Conservation (phyloP, 2,329 filamentous ascomycete genomes). For the Aspergillus ochraceus region DNA sequence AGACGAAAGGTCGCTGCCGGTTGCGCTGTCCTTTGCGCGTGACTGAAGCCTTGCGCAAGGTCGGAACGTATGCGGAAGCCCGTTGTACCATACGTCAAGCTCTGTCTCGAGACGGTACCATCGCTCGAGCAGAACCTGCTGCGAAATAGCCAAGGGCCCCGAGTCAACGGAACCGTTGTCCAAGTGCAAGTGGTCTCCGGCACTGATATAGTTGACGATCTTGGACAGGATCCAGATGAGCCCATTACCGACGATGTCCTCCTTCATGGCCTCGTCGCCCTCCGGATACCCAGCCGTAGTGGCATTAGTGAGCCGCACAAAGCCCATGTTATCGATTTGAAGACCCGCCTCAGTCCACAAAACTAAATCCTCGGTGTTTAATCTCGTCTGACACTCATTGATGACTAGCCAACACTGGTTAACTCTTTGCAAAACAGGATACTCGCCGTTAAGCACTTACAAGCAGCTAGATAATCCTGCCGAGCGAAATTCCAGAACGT, state of each 20-base stretch:
- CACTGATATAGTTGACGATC: conserved; percentile 64
- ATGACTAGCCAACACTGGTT: conserved; percentile 38
- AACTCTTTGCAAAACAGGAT: conserved; percentile 1
- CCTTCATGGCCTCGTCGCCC: conserved; percentile 52
- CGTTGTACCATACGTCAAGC: conserved; percentile 59
- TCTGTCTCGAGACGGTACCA: conserved; percentile 55
- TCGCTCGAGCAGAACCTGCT: conserved; percentile 48
- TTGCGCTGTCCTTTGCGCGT: conserved; percentile 19
- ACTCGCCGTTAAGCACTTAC: conserved; percentile 35
- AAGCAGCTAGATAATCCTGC: conserved; percentile 65
- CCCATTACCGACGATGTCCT: conserved; percentile 65
- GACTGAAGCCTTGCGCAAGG: conserved; percentile 51
- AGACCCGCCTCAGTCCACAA: conserved; percentile 67
- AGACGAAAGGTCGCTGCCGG: conserved; percentile 36
- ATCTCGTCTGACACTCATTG: conserved; percentile 60
- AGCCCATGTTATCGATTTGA: conserved; percentile 55
- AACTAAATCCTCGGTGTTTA: conserved; percentile 62
- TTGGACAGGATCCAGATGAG: conserved; percentile 67
- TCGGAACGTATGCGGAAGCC: conserved; percentile 60
- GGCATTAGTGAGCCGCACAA: conserved; percentile 46
- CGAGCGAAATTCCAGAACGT: conserved; percentile 69
- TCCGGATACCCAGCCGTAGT: conserved; percentile 32
- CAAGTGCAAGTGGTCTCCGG: conserved; percentile 52
- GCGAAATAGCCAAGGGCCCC: conserved; percentile 36
- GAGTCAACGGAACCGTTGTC: conserved; percentile 24